phyloP scores from a whole-genome alignment of 495 filamentous ascomycete species.

The Pyrenula aspistea region DNA sequence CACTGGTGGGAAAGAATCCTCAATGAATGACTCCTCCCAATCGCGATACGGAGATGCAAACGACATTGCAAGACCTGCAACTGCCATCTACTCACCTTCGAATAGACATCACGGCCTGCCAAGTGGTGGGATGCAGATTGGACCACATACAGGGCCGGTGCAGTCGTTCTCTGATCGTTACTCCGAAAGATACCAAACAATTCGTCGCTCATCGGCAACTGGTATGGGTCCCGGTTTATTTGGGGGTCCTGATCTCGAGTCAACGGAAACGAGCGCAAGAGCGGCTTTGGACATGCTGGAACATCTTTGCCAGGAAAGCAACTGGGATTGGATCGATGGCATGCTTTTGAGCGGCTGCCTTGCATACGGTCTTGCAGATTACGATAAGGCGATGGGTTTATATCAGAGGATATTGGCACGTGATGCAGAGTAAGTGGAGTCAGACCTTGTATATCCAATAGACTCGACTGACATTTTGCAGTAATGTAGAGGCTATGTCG shows the following conservation, averaged over 20 bases:
- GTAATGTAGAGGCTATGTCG: slow-evolving; percentile 89
- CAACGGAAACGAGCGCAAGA: slow-evolving; percentile 28
- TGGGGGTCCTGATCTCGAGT: neutral
- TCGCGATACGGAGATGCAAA: neutral
- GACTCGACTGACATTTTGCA: slow-evolving; percentile 21
- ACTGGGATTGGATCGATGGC: slow-evolving; percentile 91
- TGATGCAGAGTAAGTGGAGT: slow-evolving; percentile 55
- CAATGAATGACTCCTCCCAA: neutral
- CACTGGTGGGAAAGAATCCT: neutral
- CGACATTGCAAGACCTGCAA: neutral
- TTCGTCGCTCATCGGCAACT: neutral
- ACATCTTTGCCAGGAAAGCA: slow-evolving; percentile 71
- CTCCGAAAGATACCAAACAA: neutral
- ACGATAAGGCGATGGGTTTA: slow-evolving; percentile 77
- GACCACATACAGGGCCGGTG: neutral
- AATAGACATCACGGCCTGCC: neutral
- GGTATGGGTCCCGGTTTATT: neutral
- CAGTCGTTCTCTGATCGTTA: slow-evolving; percentile 1
- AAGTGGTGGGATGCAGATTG: neutral
- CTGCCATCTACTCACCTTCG: neutral
- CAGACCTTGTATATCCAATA: neutral
- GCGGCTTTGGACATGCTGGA: slow-evolving; percentile 69
- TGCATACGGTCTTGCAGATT: slow-evolving; percentile 83
- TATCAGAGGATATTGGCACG: slow-evolving; percentile 75
- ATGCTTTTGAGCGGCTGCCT: slow-evolving; percentile 90